Conservation (phyloP, 2,329 filamentous ascomycete genomes). For the Elsinoe fawcettii region DNA sequence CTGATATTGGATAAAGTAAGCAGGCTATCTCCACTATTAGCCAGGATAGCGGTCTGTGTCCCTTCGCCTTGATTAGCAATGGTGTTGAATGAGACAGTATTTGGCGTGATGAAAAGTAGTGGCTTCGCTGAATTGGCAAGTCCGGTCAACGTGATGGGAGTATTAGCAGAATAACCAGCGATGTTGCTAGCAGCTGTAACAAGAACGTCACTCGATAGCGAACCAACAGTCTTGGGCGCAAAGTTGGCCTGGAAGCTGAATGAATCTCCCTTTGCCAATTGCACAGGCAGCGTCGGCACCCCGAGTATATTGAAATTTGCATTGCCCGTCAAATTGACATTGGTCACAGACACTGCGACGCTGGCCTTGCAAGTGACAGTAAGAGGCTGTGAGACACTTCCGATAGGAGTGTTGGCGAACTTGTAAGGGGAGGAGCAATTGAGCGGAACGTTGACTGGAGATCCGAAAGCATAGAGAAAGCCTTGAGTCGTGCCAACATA, state of each 20-base stretch:
- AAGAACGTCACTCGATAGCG: constrained; percentile 41
- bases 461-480: constrained; percentile 49
- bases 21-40: constrained; percentile 43
- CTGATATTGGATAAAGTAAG: constrained; percentile 40
- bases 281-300: constrained; percentile 26
- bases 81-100: constrained; percentile 43
- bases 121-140: constrained; percentile 41
- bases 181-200: constrained; percentile 43
- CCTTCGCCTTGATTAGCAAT: constrained; percentile 39
- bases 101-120: constrained; percentile 43
- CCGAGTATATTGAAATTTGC: constrained; percentile 33
- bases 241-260: constrained; percentile 40
- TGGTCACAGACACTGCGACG: constrained; percentile 37
- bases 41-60: constrained; percentile 40
- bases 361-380: constrained; percentile 44
- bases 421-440: constrained; percentile 46
- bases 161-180: constrained; percentile 41
- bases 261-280: constrained; percentile 31
- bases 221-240: constrained; percentile 40
- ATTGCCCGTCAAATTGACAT: constrained; percentile 33
- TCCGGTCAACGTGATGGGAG: constrained; percentile 43
- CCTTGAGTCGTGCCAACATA: constrained; percentile 49
- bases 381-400: constrained; percentile 26
- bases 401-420: constrained; percentile 42
- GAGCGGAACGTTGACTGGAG: constrained; percentile 46